Percentiles rank a stretch among this genome's conserved stretches.
These are phyloP conservation scores for Camellia granthamiana DNA, from an alignment of 148 eudicot genomes.

Conservation along the genomic window DNA sequence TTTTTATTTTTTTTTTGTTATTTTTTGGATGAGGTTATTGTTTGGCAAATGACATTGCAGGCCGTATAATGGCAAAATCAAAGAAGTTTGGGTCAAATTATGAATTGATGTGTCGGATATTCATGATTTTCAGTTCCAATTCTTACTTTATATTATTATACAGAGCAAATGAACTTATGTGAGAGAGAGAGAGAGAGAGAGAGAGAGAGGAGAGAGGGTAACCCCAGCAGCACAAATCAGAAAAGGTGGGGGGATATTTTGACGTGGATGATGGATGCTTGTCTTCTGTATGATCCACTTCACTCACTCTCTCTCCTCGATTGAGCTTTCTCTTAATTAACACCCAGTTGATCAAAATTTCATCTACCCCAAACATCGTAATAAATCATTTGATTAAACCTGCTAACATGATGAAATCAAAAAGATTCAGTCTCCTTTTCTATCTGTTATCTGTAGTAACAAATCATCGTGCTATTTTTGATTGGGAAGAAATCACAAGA, in stretches of 20 bases:
- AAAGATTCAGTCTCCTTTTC: background rate
- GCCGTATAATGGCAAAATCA: background rate
- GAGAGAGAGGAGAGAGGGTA: background rate
- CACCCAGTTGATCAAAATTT: background rate
- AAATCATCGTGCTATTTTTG: background rate
- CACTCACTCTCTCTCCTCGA: background rate
- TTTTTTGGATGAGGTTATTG: no score
- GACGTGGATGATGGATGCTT: background rate
- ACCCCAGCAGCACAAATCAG: background rate
- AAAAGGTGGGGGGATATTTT: background rate
- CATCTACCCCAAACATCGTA: background rate
- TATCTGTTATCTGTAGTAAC: background rate
- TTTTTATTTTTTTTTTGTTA: no score
- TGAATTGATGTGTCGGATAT: background rate
- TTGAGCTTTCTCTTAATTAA: background rate
- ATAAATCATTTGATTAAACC: background rate
- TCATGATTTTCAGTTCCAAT: background rate
- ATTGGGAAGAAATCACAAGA: no score
- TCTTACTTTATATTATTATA: background rate
- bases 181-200: slow-evolving; percentile 1
- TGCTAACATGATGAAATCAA: background rate
- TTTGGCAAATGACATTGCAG: background rate
- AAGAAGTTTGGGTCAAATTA: background rate
- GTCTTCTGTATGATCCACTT: background rate
- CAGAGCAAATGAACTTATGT: background rate